These are phyloP conservation scores for Carex kokanica DNA, from an alignment of 176 grass and related monocot genomes.

Conservation along the genomic window DNA sequence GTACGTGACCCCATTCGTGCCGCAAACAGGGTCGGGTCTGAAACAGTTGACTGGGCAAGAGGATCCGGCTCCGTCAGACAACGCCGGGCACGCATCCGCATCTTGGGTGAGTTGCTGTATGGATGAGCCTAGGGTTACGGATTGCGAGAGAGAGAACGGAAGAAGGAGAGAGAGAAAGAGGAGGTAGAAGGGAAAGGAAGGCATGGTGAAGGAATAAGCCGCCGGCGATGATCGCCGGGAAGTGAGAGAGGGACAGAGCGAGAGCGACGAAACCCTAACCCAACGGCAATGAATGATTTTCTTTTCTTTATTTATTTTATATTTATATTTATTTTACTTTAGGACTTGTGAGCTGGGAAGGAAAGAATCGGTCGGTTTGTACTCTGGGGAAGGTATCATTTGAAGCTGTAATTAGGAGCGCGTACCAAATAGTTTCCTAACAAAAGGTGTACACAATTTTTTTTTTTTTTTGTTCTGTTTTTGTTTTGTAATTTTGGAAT, in stretches of 20 bases:
- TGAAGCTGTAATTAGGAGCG: too few relatives aligned
- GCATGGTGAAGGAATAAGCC: slow-evolving; percentile 37
- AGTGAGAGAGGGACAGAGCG: not conserved
- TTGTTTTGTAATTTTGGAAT: too few relatives aligned
- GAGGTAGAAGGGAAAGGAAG: slow-evolving; percentile 11
- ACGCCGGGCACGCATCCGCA: slow-evolving; percentile 39
- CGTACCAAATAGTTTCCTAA: too few relatives aligned
- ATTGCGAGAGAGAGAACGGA: slow-evolving; percentile 33
- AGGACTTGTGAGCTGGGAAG: not conserved
- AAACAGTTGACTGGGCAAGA: slow-evolving; percentile 71
- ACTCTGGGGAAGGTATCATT: too few relatives aligned
- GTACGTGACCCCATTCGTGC: slow-evolving; percentile 67
- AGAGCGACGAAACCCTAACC: slow-evolving; percentile 24
- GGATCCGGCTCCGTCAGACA: slow-evolving; percentile 28
- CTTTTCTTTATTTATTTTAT: not conserved
- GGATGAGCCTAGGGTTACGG: slow-evolving; percentile 44
- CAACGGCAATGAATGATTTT: not conserved
- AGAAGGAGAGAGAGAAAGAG: slow-evolving; percentile 26
- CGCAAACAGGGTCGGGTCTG: slow-evolving; percentile 82
- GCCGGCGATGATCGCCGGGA: slow-evolving; percentile 38
- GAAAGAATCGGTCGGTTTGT: slow-evolving; percentile 9
- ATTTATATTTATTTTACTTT: not conserved
- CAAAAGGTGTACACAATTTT: too few relatives aligned
- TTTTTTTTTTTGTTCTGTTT: too few relatives aligned
- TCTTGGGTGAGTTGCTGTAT: not conserved